phyloP scores from a whole-genome alignment of 805 yeast genomes.

The Candida maris region DNA sequence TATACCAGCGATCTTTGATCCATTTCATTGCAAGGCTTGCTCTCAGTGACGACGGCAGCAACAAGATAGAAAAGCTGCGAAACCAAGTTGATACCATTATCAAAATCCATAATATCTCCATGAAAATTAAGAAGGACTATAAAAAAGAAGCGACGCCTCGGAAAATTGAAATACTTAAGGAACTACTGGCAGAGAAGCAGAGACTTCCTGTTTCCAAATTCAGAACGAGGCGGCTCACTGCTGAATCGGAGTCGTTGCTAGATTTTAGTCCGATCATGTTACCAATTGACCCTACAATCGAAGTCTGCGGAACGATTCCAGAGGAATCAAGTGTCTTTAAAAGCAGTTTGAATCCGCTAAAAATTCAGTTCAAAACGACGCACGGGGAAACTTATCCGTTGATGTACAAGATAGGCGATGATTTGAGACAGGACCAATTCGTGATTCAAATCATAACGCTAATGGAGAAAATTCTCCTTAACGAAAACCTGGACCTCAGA shows the following conservation, averaged over 20 bases:
- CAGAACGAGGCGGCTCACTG: slow-evolving; percentile 8
- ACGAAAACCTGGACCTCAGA: slow-evolving; percentile 85
- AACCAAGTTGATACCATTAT: slow-evolving; percentile 67
- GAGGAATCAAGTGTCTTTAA: slow-evolving; percentile 85
- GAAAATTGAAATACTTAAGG: slow-evolving; percentile 66
- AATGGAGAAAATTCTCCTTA: slow-evolving; percentile 83
- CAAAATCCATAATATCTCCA: slow-evolving; percentile 61
- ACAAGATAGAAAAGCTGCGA: slow-evolving; percentile 29
- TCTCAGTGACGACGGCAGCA: slow-evolving; percentile 22
- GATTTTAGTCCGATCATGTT: slow-evolving; percentile 53
- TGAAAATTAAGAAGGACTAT: slow-evolving; percentile 50
- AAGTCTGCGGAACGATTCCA: slow-evolving; percentile 71
- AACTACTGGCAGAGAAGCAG: slow-evolving; percentile 49
- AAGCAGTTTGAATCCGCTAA: slow-evolving; percentile 84
- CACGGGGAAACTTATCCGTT: slow-evolving; percentile 59
- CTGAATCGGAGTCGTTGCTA: slow-evolving; percentile 30
- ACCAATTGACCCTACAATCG: slow-evolving; percentile 80
- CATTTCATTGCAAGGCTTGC: slow-evolving; percentile 28
- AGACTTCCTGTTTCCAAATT: slow-evolving; percentile 20
- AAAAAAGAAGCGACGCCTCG: slow-evolving; percentile 74
- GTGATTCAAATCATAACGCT: slow-evolving; percentile 89
- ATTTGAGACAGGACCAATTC: slow-evolving; percentile 91
- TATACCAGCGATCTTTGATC: slow-evolving; percentile 27
- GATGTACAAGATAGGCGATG: slow-evolving; percentile 96
- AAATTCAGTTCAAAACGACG: slow-evolving; percentile 67